Evolutionary conservation across 208 protist genomes (phyloP), one percentile per base, ranked within the genome.

Genomic region (Leishmania lainsoni): DNA sequence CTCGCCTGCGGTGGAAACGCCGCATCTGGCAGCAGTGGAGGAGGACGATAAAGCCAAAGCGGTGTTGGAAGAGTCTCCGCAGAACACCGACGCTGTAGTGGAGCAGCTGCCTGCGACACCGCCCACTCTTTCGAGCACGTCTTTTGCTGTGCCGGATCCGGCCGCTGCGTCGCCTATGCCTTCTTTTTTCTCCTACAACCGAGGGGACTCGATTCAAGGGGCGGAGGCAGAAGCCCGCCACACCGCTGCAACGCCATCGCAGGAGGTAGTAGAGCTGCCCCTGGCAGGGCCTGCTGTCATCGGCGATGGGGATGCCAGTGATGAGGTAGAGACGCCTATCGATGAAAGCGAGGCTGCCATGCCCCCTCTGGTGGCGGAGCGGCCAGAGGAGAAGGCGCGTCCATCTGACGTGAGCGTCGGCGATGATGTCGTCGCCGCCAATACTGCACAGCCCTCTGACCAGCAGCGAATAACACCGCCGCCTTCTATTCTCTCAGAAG

Each of bases 111-210:
- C 22, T 16, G 59, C 35, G n/a, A 26, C 5, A 65, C 32, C 22
- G 20, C 52, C 29, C 39, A 81, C 12, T 42, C 39, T 54, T 81
- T 61, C 69, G 63, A 75, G 26, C 54, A 65, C 54, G 78, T 69
- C 54, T 74, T 81, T 45, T 29, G 54, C 39, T 58, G 54, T 22
- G 54, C 54, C 22, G 20, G 54, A 58, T 58, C 22, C 54, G 54
- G 10, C 59, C 26, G 59, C n/a, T 12, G n/a, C 5, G n/a, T 10
- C 59, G 59, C n/a, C 59, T 32, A 8, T 10, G 59, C n/a, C 59
- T 35, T 9, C n/a, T 20, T 4, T 17, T 16, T 69, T 22, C 32
- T 69, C 32, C 63, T 5, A 12, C 63, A 69, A 26, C 32, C 32
- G 16, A 42, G 8, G 22, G 63, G 63, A 42, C 29, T 69, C 32